A percentile compares a stretch with the other conserved stretches of the same genome.
Conservation (phyloP, 139 green algal species). For the Desmodesmus armatus region DNA sequence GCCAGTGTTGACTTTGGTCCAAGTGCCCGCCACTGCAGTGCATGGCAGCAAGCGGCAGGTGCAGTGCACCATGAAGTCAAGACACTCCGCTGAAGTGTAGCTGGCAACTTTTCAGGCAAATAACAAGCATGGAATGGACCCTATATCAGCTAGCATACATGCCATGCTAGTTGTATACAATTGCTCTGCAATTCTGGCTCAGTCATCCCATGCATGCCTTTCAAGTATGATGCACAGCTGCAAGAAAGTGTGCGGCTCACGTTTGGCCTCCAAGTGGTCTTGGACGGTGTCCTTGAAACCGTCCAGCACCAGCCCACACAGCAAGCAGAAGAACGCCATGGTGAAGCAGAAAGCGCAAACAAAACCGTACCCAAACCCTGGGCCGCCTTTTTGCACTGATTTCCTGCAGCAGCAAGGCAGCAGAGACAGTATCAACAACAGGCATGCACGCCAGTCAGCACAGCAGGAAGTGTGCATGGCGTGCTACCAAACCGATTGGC, state of each 20-base stretch:
- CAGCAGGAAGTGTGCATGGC: no score
- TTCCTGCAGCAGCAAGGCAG: constrained; percentile 48
- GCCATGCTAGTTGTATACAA: no score
- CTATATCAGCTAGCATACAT: no score
- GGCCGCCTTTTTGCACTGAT: constrained; percentile 61
- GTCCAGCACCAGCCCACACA: constrained; percentile 61
- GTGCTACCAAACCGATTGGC: no score
- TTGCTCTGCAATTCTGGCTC: no score
- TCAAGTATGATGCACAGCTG: no score
- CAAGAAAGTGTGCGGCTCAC: no score
- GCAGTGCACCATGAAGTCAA: no score
- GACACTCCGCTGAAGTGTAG: no score
- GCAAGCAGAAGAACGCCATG: constrained; percentile 57
- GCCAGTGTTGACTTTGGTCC: constrained; percentile 56
- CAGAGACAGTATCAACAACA: background rate
- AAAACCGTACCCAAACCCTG: constrained; percentile 70
- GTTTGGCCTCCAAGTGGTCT: constrained; percentile 14
- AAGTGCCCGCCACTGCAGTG: constrained; percentile 9
- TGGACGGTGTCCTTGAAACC: constrained; percentile 46
- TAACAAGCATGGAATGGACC: no score
- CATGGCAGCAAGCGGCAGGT: background rate
- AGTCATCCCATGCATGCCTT: no score
- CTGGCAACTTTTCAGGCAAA: no score
- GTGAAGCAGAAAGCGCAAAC: constrained; percentile 63
- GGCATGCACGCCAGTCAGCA: background rate